Percentiles rank a stretch among this genome's conserved stretches.
Evolutionary conservation across 2,329 filamentous ascomycete genomes (phyloP).

Genomic region (Penicillium sp.): DNA sequence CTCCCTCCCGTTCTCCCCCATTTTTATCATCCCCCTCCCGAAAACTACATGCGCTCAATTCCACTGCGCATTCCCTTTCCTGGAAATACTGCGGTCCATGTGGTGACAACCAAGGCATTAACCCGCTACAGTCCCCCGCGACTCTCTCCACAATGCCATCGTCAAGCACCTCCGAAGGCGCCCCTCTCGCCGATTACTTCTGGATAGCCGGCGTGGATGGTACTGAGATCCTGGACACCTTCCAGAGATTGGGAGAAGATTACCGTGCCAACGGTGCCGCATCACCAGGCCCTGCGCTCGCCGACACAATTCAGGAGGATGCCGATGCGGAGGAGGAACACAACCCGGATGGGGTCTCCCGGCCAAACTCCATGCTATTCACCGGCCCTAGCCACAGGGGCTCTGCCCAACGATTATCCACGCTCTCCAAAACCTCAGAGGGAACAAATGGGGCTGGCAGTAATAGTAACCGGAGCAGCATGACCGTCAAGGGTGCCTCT

Average conservation of each 20-base stretch:
- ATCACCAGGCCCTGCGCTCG: constrained; percentile 39
- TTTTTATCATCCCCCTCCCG: constrained; percentile 11
- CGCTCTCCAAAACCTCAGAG: constrained; percentile 50
- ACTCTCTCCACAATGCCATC: constrained; percentile 19
- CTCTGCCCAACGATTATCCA: constrained; percentile 44
- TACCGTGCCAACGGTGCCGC: constrained; percentile 37
- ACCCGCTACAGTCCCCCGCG: constrained; percentile 13
- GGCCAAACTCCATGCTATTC: constrained; percentile 35
- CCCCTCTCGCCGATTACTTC: constrained; percentile 64
- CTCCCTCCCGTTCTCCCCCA: constrained; percentile 15
- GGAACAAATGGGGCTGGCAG: constrained; percentile 50
- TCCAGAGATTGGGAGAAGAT: constrained; percentile 41
- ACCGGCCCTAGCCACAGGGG: constrained; percentile 27
- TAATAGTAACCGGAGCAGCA: constrained; percentile 65
- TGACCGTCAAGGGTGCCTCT: constrained; percentile 53
- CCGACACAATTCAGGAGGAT: constrained; percentile 62
- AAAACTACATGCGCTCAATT: constrained; percentile 2
- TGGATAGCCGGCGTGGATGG: constrained; percentile 57
- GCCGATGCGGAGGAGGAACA: constrained; percentile 53
- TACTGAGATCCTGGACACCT: constrained; percentile 45
- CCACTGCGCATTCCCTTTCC: not conserved
- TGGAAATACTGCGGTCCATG: constrained; percentile 12
- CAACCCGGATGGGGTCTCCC: constrained; percentile 34
- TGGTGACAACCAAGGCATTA: constrained; percentile 13
- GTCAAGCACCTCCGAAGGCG: constrained; percentile 42